Percentiles rank a stretch among this genome's conserved stretches.
Conservation (phyloP, 2,329 filamentous ascomycete species). For the Aspergillus pseudoglaucus region DNA sequence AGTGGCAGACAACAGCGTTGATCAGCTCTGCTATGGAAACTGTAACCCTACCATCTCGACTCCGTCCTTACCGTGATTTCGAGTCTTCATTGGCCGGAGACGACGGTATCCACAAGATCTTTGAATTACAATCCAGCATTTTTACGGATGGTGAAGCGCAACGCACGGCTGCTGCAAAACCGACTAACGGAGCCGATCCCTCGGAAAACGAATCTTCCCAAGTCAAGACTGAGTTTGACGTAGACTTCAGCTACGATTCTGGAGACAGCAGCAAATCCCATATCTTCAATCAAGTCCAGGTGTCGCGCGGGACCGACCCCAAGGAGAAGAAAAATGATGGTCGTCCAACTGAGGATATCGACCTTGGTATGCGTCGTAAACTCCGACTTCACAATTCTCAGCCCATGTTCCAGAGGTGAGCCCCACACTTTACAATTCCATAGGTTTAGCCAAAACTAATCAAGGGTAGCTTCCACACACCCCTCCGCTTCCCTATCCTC, state of each 20-base stretch:
- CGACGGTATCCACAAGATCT: constrained; percentile 71
- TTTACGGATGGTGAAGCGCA: constrained; percentile 19
- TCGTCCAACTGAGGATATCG: constrained; percentile 7
- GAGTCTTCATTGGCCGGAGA: constrained; percentile 46
- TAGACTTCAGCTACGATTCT: constrained; percentile 34
- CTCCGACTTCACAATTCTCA: constrained; percentile 28
- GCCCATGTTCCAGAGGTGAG: constrained; percentile 29
- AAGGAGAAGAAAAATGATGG: constrained; percentile 6
- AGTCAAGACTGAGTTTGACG: constrained; percentile 26
- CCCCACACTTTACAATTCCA: background rate
- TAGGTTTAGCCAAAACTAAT: background rate
- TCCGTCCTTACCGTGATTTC: constrained; percentile 31
- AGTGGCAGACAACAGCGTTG: constrained; percentile 76
- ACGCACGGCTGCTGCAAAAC: background rate
- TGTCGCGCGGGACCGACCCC: constrained; percentile 21
- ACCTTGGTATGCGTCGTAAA: constrained; percentile 23
- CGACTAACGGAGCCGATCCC: constrained; percentile 2
- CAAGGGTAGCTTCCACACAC: constrained; percentile 26
- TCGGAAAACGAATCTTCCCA: constrained; percentile 11
- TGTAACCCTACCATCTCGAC: constrained; percentile 66
- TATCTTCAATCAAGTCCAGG: constrained; percentile 32
- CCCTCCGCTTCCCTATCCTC: constrained; percentile 65
- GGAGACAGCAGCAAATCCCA: constrained; percentile 17
- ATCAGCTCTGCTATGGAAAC: constrained; percentile 72
- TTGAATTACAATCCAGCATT: constrained; percentile 64